Percentiles rank a stretch among this genome's conserved stretches.
These are phyloP conservation scores for Acacia crassicarpa DNA, from an alignment of 306 rosid species.

Conservation along the genomic window DNA sequence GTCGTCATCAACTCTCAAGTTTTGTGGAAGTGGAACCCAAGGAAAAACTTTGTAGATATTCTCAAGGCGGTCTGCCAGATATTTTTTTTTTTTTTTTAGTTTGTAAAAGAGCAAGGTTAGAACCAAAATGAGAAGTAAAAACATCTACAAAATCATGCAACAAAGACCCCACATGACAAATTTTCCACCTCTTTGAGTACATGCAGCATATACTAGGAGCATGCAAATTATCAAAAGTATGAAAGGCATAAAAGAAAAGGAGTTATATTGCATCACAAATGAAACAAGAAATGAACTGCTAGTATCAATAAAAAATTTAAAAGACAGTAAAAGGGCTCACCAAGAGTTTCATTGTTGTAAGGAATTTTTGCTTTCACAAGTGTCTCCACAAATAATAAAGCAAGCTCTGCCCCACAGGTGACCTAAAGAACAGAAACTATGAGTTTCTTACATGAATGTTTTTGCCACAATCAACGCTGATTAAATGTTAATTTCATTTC, in stretches of 20 bases:
- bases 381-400: slow-evolving; percentile 83
- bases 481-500: not conserved
- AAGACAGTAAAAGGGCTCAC: slow-evolving; percentile 54
- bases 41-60: slow-evolving; percentile 75
- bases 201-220: slow-evolving; percentile 25
- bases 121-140: slow-evolving; percentile 26
- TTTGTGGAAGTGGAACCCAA: slow-evolving; percentile 65
- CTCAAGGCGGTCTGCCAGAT: slow-evolving; percentile 62
- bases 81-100: slow-evolving; percentile 34
- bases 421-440: slow-evolving; percentile 50
- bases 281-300: not conserved
- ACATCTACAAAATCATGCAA: slow-evolving; percentile 20
- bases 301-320: slow-evolving; percentile 19
- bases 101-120: slow-evolving; percentile 29
- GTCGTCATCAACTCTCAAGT: slow-evolving; percentile 75
- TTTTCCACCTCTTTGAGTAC: slow-evolving; percentile 13
- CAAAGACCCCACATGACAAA: slow-evolving; percentile 18
- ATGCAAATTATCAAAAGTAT: slow-evolving; percentile 23
- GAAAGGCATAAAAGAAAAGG: slow-evolving; percentile 17
- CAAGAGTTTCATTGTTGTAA: slow-evolving; percentile 62
- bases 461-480: slow-evolving; percentile 10
- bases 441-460: slow-evolving; percentile 4
- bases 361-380: slow-evolving; percentile 79
- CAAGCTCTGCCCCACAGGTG: slow-evolving; percentile 95
- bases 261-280: slow-evolving; percentile 10